These are phyloP conservation scores for Cyclotella cryptica DNA, from an alignment of 108 stramenopile genomes.

Conservation along the genomic window DNA sequence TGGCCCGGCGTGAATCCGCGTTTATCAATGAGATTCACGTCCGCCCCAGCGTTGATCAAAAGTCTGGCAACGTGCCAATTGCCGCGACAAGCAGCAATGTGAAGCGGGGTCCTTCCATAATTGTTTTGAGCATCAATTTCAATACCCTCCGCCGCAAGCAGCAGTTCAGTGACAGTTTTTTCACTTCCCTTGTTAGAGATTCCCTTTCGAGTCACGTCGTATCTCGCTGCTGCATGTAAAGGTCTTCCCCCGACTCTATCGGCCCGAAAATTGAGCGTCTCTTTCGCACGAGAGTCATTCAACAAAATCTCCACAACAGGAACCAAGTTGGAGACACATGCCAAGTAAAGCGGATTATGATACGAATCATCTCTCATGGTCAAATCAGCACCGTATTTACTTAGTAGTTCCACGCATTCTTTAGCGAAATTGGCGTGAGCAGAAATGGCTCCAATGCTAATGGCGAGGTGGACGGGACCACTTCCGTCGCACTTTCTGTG, in stretches of 20 bases:
- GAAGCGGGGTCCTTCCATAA: constrained; percentile 83
- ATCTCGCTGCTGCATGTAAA: constrained; percentile 89
- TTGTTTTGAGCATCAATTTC: constrained; percentile 83
- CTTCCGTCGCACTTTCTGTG: constrained; percentile 86
- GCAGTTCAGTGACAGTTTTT: constrained; percentile 62
- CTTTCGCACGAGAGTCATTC: constrained; percentile 54
- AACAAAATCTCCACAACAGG: constrained; percentile 70
- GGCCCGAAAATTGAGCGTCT: constrained; percentile 73
- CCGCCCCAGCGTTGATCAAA: constrained; percentile 72
- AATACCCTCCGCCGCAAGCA: constrained; percentile 69
- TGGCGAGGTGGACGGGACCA: constrained; percentile 81
- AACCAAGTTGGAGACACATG: constrained; percentile 75
- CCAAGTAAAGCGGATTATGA: constrained; percentile 86
- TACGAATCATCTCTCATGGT: constrained; percentile 82
- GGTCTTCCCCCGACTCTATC: constrained; percentile 83
- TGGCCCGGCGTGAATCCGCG: constrained; percentile 84
- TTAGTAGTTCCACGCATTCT: constrained; percentile 69
- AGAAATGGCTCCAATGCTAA: constrained; percentile 78
- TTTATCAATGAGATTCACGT: constrained; percentile 65
- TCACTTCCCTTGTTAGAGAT: constrained; percentile 30
- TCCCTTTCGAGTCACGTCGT: constrained; percentile 52
- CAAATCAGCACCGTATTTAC: constrained; percentile 75
- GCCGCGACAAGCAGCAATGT: constrained; percentile 77
- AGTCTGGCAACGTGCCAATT: constrained; percentile 86
- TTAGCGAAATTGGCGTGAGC: constrained; percentile 76